Percentiles rank a stretch among this genome's conserved stretches.
These are phyloP conservation scores for Geotrichum reessii DNA, from an alignment of 1,139 yeast species.

Conservation along the genomic window DNA sequence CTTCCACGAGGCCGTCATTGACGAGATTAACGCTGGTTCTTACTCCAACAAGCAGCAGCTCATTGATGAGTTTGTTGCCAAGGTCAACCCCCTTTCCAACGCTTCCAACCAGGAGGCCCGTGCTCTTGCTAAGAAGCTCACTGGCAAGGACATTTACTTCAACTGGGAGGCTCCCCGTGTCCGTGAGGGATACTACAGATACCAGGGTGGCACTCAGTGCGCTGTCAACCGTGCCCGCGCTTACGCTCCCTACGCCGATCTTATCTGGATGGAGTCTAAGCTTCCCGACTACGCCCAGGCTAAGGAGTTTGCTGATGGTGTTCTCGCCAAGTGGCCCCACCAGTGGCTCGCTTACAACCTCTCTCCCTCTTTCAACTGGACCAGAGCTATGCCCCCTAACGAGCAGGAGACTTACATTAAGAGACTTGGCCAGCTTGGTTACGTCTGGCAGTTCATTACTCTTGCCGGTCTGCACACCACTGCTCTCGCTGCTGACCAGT, in stretches of 20 bases:
- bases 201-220: slow-evolving; percentile 94
- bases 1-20: slow-evolving; percentile 88
- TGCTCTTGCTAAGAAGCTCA: slow-evolving; percentile 63
- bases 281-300: slow-evolving; percentile 93
- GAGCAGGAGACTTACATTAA: slow-evolving; percentile 89
- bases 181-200: slow-evolving; percentile 96
- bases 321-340: slow-evolving; percentile 70
- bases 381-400: slow-evolving; percentile 77
- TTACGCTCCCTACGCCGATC: slow-evolving; percentile 89
- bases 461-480: slow-evolving; percentile 96
- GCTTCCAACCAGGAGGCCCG: slow-evolving; percentile 79
- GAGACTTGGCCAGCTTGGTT: slow-evolving; percentile 84
- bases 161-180: slow-evolving; percentile 97
- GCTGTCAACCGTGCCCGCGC: slow-evolving; percentile 97
- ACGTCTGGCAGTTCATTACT: slow-evolving; percentile 96
- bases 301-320: slow-evolving; percentile 89
- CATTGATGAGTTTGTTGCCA: slow-evolving; percentile 58
- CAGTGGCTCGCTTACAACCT: slow-evolving; percentile 96
- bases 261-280: slow-evolving; percentile 98
- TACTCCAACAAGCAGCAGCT: slow-evolving; percentile 60
- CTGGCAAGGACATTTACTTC: slow-evolving; percentile 82
- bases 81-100: slow-evolving; percentile 69
- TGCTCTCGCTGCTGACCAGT: slow-evolving; percentile 84
- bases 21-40: slow-evolving; percentile 62
- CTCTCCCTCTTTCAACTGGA: slow-evolving; percentile 98